Conservation (phyloP, 2,329 filamentous ascomycete species). For the Colletotrichum navitas region DNA sequence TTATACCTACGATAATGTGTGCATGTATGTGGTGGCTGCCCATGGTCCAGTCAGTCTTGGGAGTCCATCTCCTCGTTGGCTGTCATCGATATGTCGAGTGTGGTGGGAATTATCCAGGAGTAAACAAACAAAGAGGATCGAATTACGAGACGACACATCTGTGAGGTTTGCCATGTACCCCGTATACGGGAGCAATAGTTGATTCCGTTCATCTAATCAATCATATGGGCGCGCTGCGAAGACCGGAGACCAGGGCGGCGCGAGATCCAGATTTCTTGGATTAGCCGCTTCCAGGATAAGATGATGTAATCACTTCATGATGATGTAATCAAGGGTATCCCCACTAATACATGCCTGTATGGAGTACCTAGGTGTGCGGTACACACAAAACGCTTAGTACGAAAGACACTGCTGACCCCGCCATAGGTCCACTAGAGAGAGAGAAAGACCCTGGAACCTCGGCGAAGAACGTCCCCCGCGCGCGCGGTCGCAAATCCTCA, state of each 20-base stretch:
- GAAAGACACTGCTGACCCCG: constrained; percentile 27
- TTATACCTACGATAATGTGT: neutral
- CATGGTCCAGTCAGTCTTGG: neutral
- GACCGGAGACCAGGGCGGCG: neutral
- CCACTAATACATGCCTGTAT: neutral
- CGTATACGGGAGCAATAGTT: neutral
- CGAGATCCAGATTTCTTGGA: neutral
- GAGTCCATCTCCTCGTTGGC: no score
- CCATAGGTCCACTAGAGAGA: neutral
- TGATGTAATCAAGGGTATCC: constrained; percentile 35
- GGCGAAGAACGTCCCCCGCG: constrained; percentile 21
- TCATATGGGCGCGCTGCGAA: neutral
- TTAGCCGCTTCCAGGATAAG: constrained; percentile 33
- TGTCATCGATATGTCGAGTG: neutral
- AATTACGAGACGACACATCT: neutral
- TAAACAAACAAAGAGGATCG: neutral
- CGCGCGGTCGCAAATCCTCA: neutral
- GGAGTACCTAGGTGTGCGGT: neutral
- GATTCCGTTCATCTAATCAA: no score
- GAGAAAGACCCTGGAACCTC: constrained; percentile 41
- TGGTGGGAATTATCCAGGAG: neutral
- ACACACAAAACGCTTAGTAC: constrained; percentile 6
- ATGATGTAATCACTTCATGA: constrained; percentile 37
- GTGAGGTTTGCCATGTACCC: neutral
- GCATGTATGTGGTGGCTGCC: neutral